Evolutionary conservation across 2,329 filamentous ascomycete genomes (phyloP).

Genomic region (Exophiala dermatitidis): DNA sequence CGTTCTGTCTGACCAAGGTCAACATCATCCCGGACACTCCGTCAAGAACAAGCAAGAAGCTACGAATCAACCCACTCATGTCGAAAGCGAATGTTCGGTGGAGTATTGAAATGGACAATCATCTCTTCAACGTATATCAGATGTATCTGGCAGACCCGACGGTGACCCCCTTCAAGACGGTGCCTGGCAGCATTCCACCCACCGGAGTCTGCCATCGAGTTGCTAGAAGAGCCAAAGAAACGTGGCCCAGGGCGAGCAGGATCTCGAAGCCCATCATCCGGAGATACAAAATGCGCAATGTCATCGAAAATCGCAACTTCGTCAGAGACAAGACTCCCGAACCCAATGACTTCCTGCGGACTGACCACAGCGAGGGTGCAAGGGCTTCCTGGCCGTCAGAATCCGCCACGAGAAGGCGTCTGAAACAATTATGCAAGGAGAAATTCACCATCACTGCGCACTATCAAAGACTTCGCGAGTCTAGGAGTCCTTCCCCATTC

Average conservation of each 20-base stretch:
- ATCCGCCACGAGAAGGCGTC: constrained; percentile 50
- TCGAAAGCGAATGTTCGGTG: constrained; percentile 37
- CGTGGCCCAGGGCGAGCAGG: constrained; percentile 44
- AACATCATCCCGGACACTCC: constrained; percentile 34
- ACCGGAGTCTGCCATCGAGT: constrained; percentile 59
- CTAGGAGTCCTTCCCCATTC: constrained; percentile 55
- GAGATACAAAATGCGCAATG: constrained; percentile 25
- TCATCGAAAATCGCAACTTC: constrained; percentile 20
- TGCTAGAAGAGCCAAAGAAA: constrained; percentile 53
- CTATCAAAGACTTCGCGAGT: constrained; percentile 56
- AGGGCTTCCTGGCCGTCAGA: constrained; percentile 50
- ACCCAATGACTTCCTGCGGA: constrained; percentile 24
- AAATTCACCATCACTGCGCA: constrained; percentile 57
- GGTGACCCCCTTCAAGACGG: constrained; percentile 60
- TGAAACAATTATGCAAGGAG: constrained; percentile 54
- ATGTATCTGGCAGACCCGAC: constrained; percentile 59
- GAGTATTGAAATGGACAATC: constrained; percentile 58
- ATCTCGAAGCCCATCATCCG: constrained; percentile 26
- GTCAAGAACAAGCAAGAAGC: constrained; percentile 30
- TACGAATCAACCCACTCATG: constrained; percentile 27
- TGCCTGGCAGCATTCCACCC: constrained; percentile 56
- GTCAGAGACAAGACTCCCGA: constrained; percentile 25
- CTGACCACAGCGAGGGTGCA: constrained; percentile 20
- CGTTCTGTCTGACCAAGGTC: constrained; percentile 43
- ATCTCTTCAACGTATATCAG: constrained; percentile 61